phyloP scores from a whole-genome alignment of 805 yeast genomes.

The Maudiozyma serrabonitensis region DNA sequence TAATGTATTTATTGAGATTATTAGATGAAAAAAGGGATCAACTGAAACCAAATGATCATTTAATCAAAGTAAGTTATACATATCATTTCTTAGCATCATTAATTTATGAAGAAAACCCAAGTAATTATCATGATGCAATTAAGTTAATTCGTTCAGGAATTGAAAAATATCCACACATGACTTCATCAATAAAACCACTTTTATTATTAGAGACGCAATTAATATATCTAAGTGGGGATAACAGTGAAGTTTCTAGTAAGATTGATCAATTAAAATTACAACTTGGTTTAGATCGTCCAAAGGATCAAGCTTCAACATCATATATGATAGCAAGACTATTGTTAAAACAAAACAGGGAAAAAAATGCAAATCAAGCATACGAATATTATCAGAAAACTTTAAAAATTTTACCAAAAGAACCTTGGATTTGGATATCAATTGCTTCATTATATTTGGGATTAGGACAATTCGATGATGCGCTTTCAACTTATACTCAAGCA shows the following conservation, averaged over 20 bases:
- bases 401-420: constrained; percentile 16
- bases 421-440: constrained; percentile 60
- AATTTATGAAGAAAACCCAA: constrained; percentile 3
- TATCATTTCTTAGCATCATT: constrained; percentile 11
- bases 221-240: constrained; percentile 3
- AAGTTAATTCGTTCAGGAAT: constrained; percentile 7
- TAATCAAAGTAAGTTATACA: constrained; percentile 10
- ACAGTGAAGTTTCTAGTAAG: background rate
- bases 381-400: constrained; percentile 15
- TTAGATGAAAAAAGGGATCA: constrained; percentile 5
- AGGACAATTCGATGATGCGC: constrained; percentile 54
- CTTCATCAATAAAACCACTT: constrained; percentile 7
- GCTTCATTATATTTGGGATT: constrained; percentile 51
- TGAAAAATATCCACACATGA: constrained; percentile 7
- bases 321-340: constrained; percentile 13
- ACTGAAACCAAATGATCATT: constrained; percentile 6
- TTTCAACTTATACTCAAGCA: constrained; percentile 61
- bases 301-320: constrained; percentile 6
- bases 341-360: constrained; percentile 6
- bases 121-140: constrained; percentile 2
- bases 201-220: constrained; percentile 8
- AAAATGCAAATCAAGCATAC: constrained; percentile 13
- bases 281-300: constrained; percentile 2
- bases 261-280: constrained; percentile 7
- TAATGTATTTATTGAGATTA: constrained; percentile 8